Base-by-base conservation (phyloP, 176 grass and related monocot species). In the Hsuehochloa calcarea region DNA sequence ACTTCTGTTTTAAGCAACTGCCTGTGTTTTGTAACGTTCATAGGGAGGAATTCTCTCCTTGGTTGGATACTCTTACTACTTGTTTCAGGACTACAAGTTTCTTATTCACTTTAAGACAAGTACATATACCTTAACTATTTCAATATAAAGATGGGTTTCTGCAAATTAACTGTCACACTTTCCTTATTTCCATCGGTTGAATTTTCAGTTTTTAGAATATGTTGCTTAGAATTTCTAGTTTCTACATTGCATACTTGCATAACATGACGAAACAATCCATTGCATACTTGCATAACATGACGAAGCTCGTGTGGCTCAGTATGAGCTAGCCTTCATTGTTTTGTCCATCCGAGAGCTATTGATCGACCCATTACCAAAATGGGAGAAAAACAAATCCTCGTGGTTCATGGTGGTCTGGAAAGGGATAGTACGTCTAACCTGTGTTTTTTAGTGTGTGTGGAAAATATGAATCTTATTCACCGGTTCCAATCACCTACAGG, bases 131-230 rank as follows among this genome's bases (percentile, higher is more conserved):
- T 68, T 67, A 77, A n/a, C 40, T 64, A n/a, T 68, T 26, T 34
- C 31, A 46, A 65, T 26, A 20, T 35, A 44, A 80, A 56, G 5
- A n/a, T 47, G 43, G 49, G 37, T 80, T 39, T 74, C 17, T 75
- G 47, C 40, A 80, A 67, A 66, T 68, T 49, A 68, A 79, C 45
- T 25, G 39, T 79, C 82, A 80, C 51, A 68, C 40, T 77, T 60
- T 69, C 23, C 35, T 59, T 49, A 68, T 74, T 27, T 74, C 40
- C 7, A 74, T 39, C 16, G 49, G 20, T 67, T 58, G 27, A 49
- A 12, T 79, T 84, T 63, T 65, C 13, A 72, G 5, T 45, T 38
- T 52, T 10, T 65, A 46, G 25, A 44, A 44, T 45, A 37, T 63
- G 25, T 59, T 69, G 49, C 23, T 56, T 68, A 56, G 65, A 69